Conservation (phyloP, 2,329 filamentous ascomycete genomes). For the Chaetomium olivaceum region DNA sequence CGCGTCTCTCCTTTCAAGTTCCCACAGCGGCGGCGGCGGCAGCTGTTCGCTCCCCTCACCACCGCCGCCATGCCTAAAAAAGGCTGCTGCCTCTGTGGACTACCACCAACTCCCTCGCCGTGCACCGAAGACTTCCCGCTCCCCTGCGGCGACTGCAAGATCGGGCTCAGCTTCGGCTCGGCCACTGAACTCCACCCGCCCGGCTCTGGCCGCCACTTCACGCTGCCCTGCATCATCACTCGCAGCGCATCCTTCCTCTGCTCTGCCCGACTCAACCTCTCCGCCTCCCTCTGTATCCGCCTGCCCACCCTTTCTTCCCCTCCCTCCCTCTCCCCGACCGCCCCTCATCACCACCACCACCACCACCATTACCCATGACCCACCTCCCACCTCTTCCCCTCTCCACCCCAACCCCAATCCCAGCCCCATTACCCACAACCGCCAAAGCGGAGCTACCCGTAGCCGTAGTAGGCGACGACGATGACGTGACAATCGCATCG, state of each 20-base stretch:
- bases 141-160: slow-evolving; percentile 44
- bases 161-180: slow-evolving; percentile 52
- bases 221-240: slow-evolving; percentile 35
- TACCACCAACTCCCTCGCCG: neutral
- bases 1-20: neutral
- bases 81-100: slow-evolving; percentile 25
- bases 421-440: too few species aligned
- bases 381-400: too few species aligned
- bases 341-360: neutral
- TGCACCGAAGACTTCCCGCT: slow-evolving; percentile 27
- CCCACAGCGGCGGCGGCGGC: slow-evolving; percentile 3
- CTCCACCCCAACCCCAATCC: too few species aligned
- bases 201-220: slow-evolving; percentile 48
- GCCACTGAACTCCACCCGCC: slow-evolving; percentile 55
- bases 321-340: neutral
- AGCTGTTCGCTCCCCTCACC: slow-evolving; percentile 20
- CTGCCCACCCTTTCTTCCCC: neutral
- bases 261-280: slow-evolving; percentile 47
- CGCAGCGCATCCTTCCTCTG: slow-evolving; percentile 43
- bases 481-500: slow-evolving; percentile 32
- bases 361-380: neutral
- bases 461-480: neutral
- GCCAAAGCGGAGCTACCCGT: neutral
- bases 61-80: slow-evolving; percentile 43
- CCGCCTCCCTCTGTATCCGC: slow-evolving; percentile 38